Percentiles rank a stretch among this genome's conserved stretches.
These are phyloP conservation scores for Akanthomyces dipterigenus DNA, from an alignment of 2,329 filamentous ascomycete species.

Conservation along the genomic window DNA sequence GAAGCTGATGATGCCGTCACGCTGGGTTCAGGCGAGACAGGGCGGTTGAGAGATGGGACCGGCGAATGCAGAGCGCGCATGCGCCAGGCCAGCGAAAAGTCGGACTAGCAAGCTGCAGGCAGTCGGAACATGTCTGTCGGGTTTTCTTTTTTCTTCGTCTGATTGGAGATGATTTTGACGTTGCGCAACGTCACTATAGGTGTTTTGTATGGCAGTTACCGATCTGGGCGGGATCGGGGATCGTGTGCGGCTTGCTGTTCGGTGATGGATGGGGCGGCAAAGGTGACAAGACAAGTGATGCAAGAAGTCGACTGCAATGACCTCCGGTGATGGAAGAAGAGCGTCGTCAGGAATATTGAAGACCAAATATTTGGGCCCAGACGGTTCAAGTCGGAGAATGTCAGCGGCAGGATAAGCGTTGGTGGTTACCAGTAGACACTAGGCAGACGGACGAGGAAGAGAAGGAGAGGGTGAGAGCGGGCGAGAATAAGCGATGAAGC, in stretches of 20 bases:
- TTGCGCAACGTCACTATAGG: background rate
- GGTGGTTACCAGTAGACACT: background rate
- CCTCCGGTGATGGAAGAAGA: background rate
- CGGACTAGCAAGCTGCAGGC: constrained; percentile 1
- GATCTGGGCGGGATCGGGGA: constrained; percentile 7
- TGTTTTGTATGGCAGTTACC: background rate
- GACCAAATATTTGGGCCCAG: background rate
- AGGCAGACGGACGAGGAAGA: background rate
- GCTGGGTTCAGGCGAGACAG: background rate
- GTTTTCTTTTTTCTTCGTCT: background rate
- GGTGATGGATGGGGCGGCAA: background rate
- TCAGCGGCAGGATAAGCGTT: background rate
- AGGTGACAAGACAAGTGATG: background rate
- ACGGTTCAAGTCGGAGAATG: background rate
- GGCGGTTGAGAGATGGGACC: background rate
- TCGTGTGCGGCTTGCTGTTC: background rate
- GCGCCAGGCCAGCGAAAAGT: background rate
- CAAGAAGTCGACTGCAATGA: background rate
- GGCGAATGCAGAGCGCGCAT: background rate
- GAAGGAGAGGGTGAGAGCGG: background rate
- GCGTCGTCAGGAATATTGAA: no score
- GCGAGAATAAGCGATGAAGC: background rate
- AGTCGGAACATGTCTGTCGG: constrained; percentile 8
- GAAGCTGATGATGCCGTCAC: background rate
- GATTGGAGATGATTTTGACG: background rate